Evolutionary conservation across 2,329 filamentous ascomycete genomes (phyloP).

Genomic region (Ophiosphaerella narmari): DNA sequence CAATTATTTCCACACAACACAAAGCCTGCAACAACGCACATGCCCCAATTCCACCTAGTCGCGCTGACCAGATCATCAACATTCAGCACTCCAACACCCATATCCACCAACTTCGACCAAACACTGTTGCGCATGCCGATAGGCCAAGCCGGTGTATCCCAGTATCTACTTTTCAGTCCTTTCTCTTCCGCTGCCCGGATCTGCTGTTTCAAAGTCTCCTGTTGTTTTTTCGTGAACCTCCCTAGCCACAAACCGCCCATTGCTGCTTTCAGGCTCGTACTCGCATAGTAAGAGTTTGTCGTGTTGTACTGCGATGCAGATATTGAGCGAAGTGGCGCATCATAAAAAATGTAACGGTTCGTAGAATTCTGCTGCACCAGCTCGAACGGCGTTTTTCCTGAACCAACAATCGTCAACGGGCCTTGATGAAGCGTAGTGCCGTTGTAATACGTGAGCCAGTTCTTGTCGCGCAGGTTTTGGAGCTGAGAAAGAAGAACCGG

Average conservation of each 20-base stretch:
- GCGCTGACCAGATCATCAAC: slow-evolving; percentile 25
- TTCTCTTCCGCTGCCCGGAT: slow-evolving; percentile 24
- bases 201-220: slow-evolving; percentile 20
- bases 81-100: slow-evolving; percentile 23
- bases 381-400: slow-evolving; percentile 66
- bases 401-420: slow-evolving; percentile 71
- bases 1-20: slow-evolving; percentile 29
- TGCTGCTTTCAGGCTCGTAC: slow-evolving; percentile 24
- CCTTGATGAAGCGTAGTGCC: slow-evolving; percentile 56
- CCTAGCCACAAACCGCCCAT: slow-evolving; percentile 21
- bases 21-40: slow-evolving; percentile 32
- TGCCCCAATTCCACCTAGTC: slow-evolving; percentile 34
- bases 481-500: slow-evolving; percentile 60
- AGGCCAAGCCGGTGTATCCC: slow-evolving; percentile 29
- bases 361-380: slow-evolving; percentile 58
- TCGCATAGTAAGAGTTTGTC: slow-evolving; percentile 36
- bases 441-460: slow-evolving; percentile 57
- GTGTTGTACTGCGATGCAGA: slow-evolving; percentile 25
- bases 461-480: slow-evolving; percentile 61
- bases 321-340: slow-evolving; percentile 61
- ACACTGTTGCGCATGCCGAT: slow-evolving; percentile 22
- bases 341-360: slow-evolving; percentile 67
- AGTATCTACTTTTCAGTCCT: slow-evolving; percentile 27
- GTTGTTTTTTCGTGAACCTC: slow-evolving; percentile 14
- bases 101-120: slow-evolving; percentile 20